Evolutionary conservation across 169 alveolate species (phyloP).

Genomic region (Eimeria praecox): DNA sequence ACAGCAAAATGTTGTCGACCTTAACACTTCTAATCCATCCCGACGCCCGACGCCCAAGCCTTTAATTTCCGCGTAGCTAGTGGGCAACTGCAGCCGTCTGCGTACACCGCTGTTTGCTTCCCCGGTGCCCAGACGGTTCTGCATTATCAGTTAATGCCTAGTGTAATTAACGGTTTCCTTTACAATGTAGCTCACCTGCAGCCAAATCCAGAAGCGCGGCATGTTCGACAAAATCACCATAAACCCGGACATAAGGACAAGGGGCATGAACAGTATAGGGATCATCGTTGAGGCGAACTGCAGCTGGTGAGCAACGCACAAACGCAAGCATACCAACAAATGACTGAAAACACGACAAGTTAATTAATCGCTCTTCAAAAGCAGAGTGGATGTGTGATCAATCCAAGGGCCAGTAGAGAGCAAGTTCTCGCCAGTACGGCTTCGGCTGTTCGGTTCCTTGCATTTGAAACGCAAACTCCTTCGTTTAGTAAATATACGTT

Average conservation of each 20-base stretch:
- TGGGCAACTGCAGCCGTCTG: neutral
- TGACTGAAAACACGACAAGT: neutral
- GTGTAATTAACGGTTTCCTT: neutral
- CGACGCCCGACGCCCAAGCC: neutral
- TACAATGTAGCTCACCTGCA: constrained; percentile 62
- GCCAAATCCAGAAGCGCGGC: constrained; percentile 83
- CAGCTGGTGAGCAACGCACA: constrained; percentile 43
- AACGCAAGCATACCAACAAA: neutral
- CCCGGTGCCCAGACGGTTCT: neutral
- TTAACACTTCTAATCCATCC: neutral
- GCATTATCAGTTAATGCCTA: neutral
- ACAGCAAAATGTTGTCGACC: neutral
- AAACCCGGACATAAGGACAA: constrained; percentile 80
- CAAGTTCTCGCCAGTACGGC: neutral
- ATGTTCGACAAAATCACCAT: constrained; percentile 74
- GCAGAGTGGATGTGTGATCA: neutral
- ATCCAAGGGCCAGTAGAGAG: too few species aligned
- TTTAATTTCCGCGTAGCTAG: neutral
- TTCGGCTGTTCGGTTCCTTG: neutral
- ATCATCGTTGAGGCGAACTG: constrained; percentile 75
- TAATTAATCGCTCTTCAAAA: neutral
- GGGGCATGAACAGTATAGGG: constrained; percentile 81
- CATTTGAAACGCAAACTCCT: neutral
- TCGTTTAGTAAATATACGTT: neutral
- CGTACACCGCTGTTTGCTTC: neutral